These are phyloP conservation scores for Metschnikowia orientalis DNA, from an alignment of 805 yeast genomes.

Conservation along the genomic window DNA sequence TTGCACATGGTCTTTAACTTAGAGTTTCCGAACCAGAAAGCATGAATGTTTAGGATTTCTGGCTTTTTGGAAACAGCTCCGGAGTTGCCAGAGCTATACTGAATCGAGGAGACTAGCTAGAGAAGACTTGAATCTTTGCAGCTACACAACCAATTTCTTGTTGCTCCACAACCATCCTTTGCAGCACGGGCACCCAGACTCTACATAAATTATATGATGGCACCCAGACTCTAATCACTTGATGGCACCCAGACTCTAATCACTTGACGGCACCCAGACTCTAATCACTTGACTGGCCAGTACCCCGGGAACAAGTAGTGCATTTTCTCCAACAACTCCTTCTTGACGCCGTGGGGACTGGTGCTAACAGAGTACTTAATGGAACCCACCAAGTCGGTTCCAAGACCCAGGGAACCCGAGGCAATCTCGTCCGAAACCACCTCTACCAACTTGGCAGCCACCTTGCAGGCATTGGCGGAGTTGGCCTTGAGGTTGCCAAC, in stretches of 20 bases:
- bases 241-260: not conserved
- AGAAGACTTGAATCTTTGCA: too few species aligned
- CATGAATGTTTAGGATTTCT: too few species aligned
- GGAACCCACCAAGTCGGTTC: slow-evolving; percentile 65
- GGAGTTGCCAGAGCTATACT: too few species aligned
- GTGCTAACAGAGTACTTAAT: slow-evolving; percentile 84
- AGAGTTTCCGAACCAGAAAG: too few species aligned
- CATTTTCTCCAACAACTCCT: slow-evolving; percentile 71
- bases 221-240: not conserved
- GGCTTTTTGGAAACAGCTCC: too few species aligned
- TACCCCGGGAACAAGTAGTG: slow-evolving; percentile 88
- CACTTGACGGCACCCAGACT: not conserved
- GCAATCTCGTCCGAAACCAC: slow-evolving; percentile 59
- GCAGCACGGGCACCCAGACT: not conserved
- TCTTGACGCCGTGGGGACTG: slow-evolving; percentile 63
- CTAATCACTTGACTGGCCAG: slow-evolving; percentile 49
- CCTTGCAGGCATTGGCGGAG: slow-evolving; percentile 73
- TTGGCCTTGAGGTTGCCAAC: slow-evolving; percentile 87
- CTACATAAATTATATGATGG: too few species aligned
- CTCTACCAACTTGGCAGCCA: slow-evolving; percentile 67
- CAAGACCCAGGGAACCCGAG: slow-evolving; percentile 50
- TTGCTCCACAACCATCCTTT: not conserved
- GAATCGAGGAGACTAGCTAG: too few species aligned
- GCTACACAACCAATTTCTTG: too few species aligned
- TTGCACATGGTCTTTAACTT: too few species aligned